A percentile compares a stretch with the other conserved stretches of the same genome.
These are phyloP conservation scores for Alternaria viburni DNA, from an alignment of 2,329 filamentous ascomycete genomes.

Conservation along the genomic window DNA sequence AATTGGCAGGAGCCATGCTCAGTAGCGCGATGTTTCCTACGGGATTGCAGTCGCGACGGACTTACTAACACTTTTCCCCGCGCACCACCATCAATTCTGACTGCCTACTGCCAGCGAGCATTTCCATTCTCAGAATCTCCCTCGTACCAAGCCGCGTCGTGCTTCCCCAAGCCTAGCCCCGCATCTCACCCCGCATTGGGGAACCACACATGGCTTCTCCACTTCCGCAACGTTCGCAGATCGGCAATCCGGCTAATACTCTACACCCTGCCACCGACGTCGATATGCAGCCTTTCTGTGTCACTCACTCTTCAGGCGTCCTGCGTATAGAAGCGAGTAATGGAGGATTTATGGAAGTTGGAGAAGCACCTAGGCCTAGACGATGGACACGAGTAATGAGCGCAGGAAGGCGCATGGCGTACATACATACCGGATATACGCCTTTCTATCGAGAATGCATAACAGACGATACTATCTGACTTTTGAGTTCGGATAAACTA, in stretches of 20 bases:
- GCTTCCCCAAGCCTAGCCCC: not conserved
- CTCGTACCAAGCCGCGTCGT: not conserved
- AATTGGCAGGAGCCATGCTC: no score
- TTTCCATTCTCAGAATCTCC: rapidly evolving
- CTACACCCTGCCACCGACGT: not conserved
- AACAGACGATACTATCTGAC: not conserved
- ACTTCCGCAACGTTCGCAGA: not conserved
- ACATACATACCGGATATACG: not conserved
- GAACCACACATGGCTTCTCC: slow-evolving; percentile 7
- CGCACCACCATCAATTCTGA: not conserved
- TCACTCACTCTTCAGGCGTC: not conserved
- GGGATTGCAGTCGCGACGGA: not conserved
- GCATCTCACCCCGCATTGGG: slow-evolving; percentile 11
- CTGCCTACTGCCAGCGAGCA: not conserved
- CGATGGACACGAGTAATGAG: not conserved
- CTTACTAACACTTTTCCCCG: not conserved
- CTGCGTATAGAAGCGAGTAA: not conserved
- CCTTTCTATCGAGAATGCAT: not conserved
- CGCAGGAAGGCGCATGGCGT: not conserved
- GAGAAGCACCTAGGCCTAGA: not conserved
- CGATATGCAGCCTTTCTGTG: not conserved
- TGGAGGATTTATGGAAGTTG: not conserved
- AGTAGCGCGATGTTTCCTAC: not conserved
- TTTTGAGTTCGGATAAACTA: not conserved
- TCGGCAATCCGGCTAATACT: not conserved